Evolutionary conservation across 2,329 filamentous ascomycete genomes (phyloP).

Genomic region (Apiospora kogelbergensis): DNA sequence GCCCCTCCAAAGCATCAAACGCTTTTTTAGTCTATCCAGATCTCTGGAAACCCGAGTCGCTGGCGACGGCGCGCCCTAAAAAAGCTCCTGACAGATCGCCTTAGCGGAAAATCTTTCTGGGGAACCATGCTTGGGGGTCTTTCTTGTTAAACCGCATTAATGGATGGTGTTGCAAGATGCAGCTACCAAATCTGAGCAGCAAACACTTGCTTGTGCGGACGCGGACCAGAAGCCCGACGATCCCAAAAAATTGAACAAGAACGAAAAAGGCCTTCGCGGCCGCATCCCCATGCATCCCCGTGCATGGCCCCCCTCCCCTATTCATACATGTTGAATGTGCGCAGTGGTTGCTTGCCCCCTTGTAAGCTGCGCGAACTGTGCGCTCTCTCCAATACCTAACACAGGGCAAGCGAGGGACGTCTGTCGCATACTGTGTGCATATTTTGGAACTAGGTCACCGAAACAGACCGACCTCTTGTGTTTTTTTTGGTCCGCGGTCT

Average conservation of each 20-base stretch:
- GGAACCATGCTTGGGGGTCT: conserved; percentile 25
- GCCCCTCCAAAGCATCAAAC: conserved; percentile 29
- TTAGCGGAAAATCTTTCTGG: conserved; percentile 37
- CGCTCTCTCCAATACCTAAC: neutral
- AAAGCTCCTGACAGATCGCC: conserved; percentile 33
- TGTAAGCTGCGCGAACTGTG: neutral
- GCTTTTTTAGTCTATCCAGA: conserved; percentile 36
- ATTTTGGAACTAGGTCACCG: neutral
- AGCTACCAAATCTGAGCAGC: conserved; percentile 1
- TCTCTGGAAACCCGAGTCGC: conserved; percentile 20
- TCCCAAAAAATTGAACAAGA: neutral
- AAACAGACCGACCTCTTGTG: neutral
- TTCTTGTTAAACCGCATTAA: neutral
- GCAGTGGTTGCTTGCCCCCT: neutral
- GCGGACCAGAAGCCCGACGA: neutral
- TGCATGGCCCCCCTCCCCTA: conserved; percentile 8
- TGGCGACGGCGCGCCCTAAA: conserved; percentile 30
- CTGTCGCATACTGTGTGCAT: neutral
- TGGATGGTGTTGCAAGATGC: conserved; percentile 7
- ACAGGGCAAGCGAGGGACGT: neutral
- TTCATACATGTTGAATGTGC: neutral
- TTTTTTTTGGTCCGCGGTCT: neutral
- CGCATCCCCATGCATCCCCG: neutral
- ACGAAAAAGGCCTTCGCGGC: neutral
- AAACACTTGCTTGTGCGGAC: conserved; percentile 1